Percentiles rank a stretch among this genome's conserved stretches.
phyloP scores from a whole-genome alignment of 1,139 yeast species.

The Taphrina pruni region DNA sequence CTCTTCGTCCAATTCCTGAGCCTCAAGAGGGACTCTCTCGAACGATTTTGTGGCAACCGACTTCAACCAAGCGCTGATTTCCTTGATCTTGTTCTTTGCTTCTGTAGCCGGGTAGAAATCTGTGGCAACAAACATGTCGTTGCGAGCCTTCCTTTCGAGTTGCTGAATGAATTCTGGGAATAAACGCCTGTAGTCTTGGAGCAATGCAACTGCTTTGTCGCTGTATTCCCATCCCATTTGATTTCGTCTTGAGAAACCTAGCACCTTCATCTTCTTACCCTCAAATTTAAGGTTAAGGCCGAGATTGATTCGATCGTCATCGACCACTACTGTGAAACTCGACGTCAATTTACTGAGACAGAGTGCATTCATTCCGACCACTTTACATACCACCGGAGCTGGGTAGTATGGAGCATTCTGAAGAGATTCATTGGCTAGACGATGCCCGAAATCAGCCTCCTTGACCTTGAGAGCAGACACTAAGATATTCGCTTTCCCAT shows the following conservation, averaged over 20 bases:
- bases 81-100: conserved; percentile 37
- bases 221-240: conserved; percentile 85
- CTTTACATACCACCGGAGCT: conserved; percentile 68
- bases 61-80: conserved; percentile 60
- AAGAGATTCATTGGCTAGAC: conserved; percentile 64
- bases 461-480: conserved; percentile 46
- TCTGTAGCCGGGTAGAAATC: conserved; percentile 45
- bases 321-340: conserved; percentile 62
- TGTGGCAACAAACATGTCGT: conserved; percentile 51
- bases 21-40: conserved; percentile 71
- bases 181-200: conserved; percentile 64
- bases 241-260: conserved; percentile 78
- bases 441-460: conserved; percentile 52
- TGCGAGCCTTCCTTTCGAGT: conserved; percentile 49
- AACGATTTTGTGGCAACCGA: conserved; percentile 58
- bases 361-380: conserved; percentile 64
- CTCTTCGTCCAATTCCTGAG: conserved; percentile 75
- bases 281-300: conserved; percentile 89
- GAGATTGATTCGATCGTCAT: conserved; percentile 66
- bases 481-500: conserved; percentile 50
- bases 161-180: conserved; percentile 68
- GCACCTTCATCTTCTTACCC: conserved; percentile 75
- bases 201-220: conserved; percentile 69
- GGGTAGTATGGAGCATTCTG: conserved; percentile 67
- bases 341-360: conserved; percentile 81